Percentiles rank a stretch among this genome's conserved stretches.
phyloP scores from a whole-genome alignment of 2,329 filamentous ascomycete genomes.

The Calonectria montana region DNA sequence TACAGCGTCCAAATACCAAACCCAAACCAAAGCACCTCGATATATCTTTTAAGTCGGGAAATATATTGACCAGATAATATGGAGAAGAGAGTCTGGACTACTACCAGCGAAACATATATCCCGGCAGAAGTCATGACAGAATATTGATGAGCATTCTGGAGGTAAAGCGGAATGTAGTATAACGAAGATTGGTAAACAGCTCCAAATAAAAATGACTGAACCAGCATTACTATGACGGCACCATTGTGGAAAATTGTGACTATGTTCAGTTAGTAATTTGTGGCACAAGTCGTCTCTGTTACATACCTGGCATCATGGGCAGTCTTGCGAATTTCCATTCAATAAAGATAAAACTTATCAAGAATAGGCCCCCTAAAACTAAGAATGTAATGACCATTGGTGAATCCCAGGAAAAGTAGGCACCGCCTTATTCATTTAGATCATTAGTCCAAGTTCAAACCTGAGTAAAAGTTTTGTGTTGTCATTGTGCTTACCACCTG shows the following conservation, averaged over 20 bases:
- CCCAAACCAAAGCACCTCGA: constrained; percentile 64
- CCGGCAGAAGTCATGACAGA: constrained; percentile 59
- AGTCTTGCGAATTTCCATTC: constrained; percentile 79
- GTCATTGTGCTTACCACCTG: constrained; percentile 56
- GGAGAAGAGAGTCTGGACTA: constrained; percentile 58
- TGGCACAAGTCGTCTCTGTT: not conserved
- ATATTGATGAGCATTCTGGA: constrained; percentile 63
- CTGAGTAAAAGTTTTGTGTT: not conserved
- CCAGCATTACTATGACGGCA: constrained; percentile 64
- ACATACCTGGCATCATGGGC: constrained; percentile 74
- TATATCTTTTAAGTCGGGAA: constrained; percentile 66
- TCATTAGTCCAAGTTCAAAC: not conserved
- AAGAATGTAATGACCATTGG: constrained; percentile 78
- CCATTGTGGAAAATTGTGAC: constrained; percentile 65
- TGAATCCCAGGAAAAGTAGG: constrained; percentile 67
- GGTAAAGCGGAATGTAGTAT: constrained; percentile 72
- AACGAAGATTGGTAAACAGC: constrained; percentile 68
- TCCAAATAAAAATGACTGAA: constrained; percentile 70
- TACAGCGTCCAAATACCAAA: constrained; percentile 50
- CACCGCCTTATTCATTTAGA: constrained; percentile 32
- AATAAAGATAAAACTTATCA: constrained; percentile 72
- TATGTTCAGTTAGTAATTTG: constrained; percentile 23
- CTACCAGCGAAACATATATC: constrained; percentile 61
- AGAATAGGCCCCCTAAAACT: constrained; percentile 71
- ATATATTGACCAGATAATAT: constrained; percentile 68